These are phyloP conservation scores for Blastomyces silverae DNA, from an alignment of 2,329 filamentous ascomycete genomes.

Conservation along the genomic window DNA sequence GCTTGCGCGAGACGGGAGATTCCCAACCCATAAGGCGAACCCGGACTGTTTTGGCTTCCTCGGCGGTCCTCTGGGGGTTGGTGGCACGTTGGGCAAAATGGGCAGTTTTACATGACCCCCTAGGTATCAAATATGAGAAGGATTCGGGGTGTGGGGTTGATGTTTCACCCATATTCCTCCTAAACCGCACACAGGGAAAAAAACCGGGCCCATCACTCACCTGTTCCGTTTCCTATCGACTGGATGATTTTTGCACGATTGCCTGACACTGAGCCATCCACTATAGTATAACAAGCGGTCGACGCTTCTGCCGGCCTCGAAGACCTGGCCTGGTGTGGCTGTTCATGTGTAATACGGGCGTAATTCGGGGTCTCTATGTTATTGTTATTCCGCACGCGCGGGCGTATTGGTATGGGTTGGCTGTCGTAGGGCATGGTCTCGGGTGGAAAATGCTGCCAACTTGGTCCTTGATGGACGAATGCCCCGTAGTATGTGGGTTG, in stretches of 20 bases:
- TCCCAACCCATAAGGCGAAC: constrained; percentile 93
- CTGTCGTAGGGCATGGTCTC: not conserved
- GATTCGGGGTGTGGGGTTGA: not conserved
- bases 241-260: not conserved
- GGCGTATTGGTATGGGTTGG: not conserved
- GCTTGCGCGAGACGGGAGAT: constrained; percentile 75
- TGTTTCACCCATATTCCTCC: not conserved
- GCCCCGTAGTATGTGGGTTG: constrained; percentile 2
- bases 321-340: not conserved
- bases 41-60: constrained; percentile 64
- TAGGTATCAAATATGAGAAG: not conserved
- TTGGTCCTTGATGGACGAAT: not conserved
- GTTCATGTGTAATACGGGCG: not conserved
- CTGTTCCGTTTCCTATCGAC: not conserved
- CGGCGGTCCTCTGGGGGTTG: constrained; percentile 54
- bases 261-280: constrained; percentile 3
- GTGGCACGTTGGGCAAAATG: constrained; percentile 23
- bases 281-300: not conserved
- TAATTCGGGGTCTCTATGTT: not conserved
- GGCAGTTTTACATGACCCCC: constrained; percentile 10
- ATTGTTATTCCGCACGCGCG: not conserved
- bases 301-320: not conserved
- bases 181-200: not conserved
- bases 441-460: not conserved
- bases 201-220: not conserved